Evolutionary conservation across 164 flowering plant species (phyloP), one percentile per base, ranked within the genome.

Genomic region (Magnolia kwangsiensis): DNA sequence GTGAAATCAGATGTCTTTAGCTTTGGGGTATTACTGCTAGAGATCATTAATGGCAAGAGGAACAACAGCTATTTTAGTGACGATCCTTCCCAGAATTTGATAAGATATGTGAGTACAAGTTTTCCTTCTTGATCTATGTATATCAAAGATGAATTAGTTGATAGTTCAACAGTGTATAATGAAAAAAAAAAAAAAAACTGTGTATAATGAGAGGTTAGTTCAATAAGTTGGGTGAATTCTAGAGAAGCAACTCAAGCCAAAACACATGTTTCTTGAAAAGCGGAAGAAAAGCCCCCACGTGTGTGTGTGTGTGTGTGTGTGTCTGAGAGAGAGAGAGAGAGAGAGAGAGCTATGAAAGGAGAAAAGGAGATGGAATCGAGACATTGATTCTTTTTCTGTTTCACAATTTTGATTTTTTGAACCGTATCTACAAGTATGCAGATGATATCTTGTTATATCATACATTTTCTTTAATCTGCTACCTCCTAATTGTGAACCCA

Each of bases 1-100:
- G 66, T 74, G 8, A 88, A 86, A 79, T 86, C 90, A 0, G 91
- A 87, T 76, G 88, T 89, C 37, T 89, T 81, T 23, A 87, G 93
- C 76, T 68, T 85, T 58, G 93, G 91, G 1, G 87, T 88, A 24
- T 29, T 88, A 2, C 61, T 88, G 10, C 61, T 89, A 8, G 92
- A 89, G 83, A 79, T 86, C 18, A 72, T 87, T 0, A 84, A 84
- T 72, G 90, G 93, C 1, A 82, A 74, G 78, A 88, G 67, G 78
- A 90, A 63, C 27, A 29, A 19, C 19, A 4, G 1, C 45, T 45
- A 29, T 70, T 70, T 13, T 20, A 49, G 24, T 9, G 23, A 70
- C 19, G 29, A 70, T 7, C 58, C 49, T 7, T 70, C 72, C 9
- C 18, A 6, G 11, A 70, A 49, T n/a, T 11, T 70, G 5, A 37